Percentiles rank a stretch among this genome's conserved stretches.
Conservation (phyloP, 2,329 filamentous ascomycete genomes). For the Westerdykella aurantiaca region DNA sequence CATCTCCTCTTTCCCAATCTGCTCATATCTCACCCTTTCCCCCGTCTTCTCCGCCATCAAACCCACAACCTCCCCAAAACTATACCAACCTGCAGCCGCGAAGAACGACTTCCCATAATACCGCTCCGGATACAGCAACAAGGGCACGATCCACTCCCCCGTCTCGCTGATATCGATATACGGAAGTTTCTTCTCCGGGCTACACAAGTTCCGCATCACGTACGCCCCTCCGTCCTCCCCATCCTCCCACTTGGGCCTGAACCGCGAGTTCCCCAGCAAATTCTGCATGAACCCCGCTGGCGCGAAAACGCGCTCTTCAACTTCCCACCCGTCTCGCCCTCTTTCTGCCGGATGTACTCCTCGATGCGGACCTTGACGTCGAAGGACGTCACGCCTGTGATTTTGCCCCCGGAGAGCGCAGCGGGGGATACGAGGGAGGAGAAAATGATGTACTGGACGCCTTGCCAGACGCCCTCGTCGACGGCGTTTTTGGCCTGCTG, state of each 20-base stretch:
- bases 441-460: constrained; percentile 38
- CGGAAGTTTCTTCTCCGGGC: constrained; percentile 30
- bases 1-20: constrained; percentile 23
- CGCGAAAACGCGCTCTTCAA: constrained; percentile 51
- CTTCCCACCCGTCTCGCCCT: constrained; percentile 23
- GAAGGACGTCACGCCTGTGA: constrained; percentile 44
- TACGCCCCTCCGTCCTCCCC: constrained; percentile 21
- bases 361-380: constrained; percentile 54
- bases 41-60: constrained; percentile 40
- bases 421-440: constrained; percentile 25
- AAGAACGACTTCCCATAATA: constrained; percentile 43
- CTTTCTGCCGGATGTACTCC: constrained; percentile 44
- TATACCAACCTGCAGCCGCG: constrained; percentile 41
- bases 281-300: constrained; percentile 54
- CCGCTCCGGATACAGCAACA: constrained; percentile 41
- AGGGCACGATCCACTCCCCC: constrained; percentile 40
- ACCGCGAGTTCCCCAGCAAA: constrained; percentile 21
- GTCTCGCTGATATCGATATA: constrained; percentile 45
- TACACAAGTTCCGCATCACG: constrained; percentile 12
- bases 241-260: not conserved
- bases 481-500: constrained; percentile 21
- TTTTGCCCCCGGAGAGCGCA: constrained; percentile 28
- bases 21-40: constrained; percentile 25
- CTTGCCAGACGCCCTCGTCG: constrained; percentile 29
- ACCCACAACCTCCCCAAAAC: constrained; percentile 37